Base-by-base conservation (phyloP, 495 filamentous ascomycete genomes). In the Penicillium coffeae region DNA sequence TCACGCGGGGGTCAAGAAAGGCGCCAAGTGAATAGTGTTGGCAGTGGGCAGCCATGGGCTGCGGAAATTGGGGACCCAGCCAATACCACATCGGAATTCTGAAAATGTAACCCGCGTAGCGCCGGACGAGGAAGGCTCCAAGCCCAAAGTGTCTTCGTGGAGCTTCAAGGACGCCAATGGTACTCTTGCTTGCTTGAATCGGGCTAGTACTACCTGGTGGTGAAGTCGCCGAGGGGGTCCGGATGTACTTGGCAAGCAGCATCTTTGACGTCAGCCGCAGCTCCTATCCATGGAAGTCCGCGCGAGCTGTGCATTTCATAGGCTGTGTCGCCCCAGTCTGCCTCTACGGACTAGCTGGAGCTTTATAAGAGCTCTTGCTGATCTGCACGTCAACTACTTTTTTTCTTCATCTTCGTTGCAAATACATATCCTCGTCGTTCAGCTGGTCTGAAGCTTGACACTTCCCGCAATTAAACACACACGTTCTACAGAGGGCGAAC, bases 231-330 rank as follows among this genome's bases (percentile, higher is more conserved):
- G 25, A 30, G 25, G 25, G 25, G 4, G 10, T 30, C 25, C n/a
- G 25, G 25, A 10, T 10, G 25, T 5, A 10, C 25, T 30, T 30
- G 25, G 25, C 25, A 10, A 30, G 25, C 25, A 30, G 15, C 42
- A 22, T 55, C 43, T 51, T 63, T 63, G 60, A 63, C 60, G 60
- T 63, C 60, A 63, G 51, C 36, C 47, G 36, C 34, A 19, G 20
- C 14, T 4, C 19, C 14, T 19, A 36, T 21, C 51, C 46, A 38
- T 52, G 43, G 44, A 30, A 30, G 4, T 30, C 25, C 10, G 25
- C 25, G 25, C 25, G n/a, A 30, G 25, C 25, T 10, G 5, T 30
- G 10, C 25, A 5, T 10, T 10, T 51, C 36, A 35, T 47, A 33
- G 38, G 22, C 33, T 45, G 25, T 30, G 25, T 10, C 25, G 37